phyloP scores from a whole-genome alignment of 768 basidiomycete species.

The Ramaria sp. region DNA sequence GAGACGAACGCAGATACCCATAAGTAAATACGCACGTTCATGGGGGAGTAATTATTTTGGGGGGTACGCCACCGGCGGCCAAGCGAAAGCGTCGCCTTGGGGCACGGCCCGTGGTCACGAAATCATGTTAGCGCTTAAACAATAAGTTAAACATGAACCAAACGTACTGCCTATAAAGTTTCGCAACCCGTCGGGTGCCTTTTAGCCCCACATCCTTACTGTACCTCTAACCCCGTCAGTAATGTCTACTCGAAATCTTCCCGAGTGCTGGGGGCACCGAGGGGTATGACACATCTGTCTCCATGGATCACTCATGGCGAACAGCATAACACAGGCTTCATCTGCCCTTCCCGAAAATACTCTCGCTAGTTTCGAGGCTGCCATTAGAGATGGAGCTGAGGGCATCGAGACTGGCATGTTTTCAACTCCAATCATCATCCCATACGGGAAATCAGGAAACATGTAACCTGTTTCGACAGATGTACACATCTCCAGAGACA shows the following conservation, averaged over 20 bases:
- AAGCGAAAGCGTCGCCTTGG: no score
- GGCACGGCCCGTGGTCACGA: no score
- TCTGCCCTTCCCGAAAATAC: constrained; percentile 89
- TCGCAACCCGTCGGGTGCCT: no score
- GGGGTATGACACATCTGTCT: constrained; percentile 34
- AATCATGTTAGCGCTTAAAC: no score
- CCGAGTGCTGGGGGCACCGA: constrained; percentile 78
- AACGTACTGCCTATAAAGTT: no score
- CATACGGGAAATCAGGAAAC: constrained; percentile 7
- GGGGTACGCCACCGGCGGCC: no score
- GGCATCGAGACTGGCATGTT: constrained; percentile 95
- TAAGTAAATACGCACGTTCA: neutral
- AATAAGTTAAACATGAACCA: no score
- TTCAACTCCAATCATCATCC: constrained; percentile 16
- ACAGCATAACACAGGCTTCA: constrained; percentile 50
- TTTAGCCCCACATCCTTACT: neutral
- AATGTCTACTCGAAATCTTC: constrained; percentile 12
- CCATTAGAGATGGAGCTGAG: constrained; percentile 91
- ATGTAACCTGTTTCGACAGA: constrained; percentile 56
- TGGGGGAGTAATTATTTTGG: no score
- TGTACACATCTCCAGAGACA: constrained; percentile 87
- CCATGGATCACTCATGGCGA: constrained; percentile 1
- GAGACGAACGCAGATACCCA: neutral
- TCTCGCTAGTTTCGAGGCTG: constrained; percentile 87
- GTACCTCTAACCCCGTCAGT: neutral